Conservation (phyloP, 2,329 filamentous ascomycete genomes). For the Cladorrhinum sp. region DNA sequence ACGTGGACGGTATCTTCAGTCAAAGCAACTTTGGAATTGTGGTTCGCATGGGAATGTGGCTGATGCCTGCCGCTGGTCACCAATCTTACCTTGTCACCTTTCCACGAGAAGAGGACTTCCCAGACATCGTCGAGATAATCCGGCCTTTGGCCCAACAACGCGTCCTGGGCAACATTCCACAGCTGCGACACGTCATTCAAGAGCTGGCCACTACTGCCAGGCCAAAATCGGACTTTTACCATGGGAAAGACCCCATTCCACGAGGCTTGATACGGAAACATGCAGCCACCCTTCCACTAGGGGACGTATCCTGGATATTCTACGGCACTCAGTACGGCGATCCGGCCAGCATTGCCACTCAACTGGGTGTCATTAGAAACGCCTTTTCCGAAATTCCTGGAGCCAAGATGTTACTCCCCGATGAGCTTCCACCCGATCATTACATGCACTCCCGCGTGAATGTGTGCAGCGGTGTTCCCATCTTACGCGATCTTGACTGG, state of each 20-base stretch:
- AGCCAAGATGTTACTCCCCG: slow-evolving; percentile 40
- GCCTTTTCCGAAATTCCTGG: slow-evolving; percentile 41
- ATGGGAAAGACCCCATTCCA: slow-evolving; percentile 29
- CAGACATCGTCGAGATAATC: slow-evolving; percentile 37
- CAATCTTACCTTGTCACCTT: slow-evolving; percentile 42
- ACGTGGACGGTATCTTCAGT: slow-evolving; percentile 46
- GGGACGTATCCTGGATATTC: slow-evolving; percentile 46
- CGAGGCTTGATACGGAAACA: slow-evolving; percentile 31
- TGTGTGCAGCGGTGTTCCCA: slow-evolving; percentile 36
- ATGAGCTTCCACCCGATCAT: slow-evolving; percentile 38
- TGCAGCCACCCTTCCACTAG: slow-evolving; percentile 38
- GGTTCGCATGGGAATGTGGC: slow-evolving; percentile 50
- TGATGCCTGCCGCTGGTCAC: slow-evolving; percentile 35
- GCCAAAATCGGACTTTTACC: slow-evolving; percentile 33
- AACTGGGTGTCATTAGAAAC: slow-evolving; percentile 39
- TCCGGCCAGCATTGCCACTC: slow-evolving; percentile 27
- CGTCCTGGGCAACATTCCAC: slow-evolving; percentile 47
- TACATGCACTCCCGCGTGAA: slow-evolving; percentile 37
- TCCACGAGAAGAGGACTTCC: slow-evolving; percentile 36
- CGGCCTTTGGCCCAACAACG: slow-evolving; percentile 38
- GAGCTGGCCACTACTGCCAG: slow-evolving; percentile 43
- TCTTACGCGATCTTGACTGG: slow-evolving; percentile 39
- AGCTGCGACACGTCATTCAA: slow-evolving; percentile 43
- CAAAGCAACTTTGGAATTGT: slow-evolving; percentile 56
- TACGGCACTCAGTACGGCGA: slow-evolving; percentile 45